These are phyloP conservation scores for Piloderma croceum DNA, from an alignment of 768 basidiomycete species.

Conservation along the genomic window DNA sequence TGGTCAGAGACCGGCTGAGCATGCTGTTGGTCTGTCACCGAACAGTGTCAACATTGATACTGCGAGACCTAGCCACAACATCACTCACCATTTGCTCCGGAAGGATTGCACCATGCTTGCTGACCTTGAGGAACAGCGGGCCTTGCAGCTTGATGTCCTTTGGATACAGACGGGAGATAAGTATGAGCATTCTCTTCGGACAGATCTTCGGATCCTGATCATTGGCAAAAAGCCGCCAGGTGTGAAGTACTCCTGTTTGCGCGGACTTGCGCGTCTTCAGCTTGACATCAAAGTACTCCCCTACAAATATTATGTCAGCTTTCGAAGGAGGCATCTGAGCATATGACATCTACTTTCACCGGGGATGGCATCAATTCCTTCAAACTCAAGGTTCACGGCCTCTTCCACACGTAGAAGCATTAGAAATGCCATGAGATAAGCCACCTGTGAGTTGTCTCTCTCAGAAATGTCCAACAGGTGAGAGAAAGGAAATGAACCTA, in stretches of 20 bases:
- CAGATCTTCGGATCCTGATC: conserved; percentile 6
- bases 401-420: conserved; percentile 15
- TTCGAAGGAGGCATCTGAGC: neutral
- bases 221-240: conserved; percentile 7
- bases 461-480: too few relatives aligned
- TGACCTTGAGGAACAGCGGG: conserved; percentile 5
- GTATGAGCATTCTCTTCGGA: conserved; percentile 5
- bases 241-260: conserved; percentile 8
- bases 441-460: conserved; percentile 6
- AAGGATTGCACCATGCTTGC: conserved; percentile 1
- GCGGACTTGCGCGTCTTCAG: conserved; percentile 7
- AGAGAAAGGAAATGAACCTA: too few relatives aligned
- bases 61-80: neutral
- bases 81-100: conserved; percentile 1
- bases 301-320: neutral
- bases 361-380: conserved; percentile 10
- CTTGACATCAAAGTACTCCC: conserved; percentile 5
- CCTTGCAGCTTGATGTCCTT: neutral
- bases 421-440: conserved; percentile 15
- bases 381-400: conserved; percentile 9
- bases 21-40: conserved; percentile 7
- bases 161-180: conserved; percentile 2
- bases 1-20: conserved; percentile 8
- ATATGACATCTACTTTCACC: conserved; percentile 4
- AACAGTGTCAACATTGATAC: neutral